Percentiles rank a stretch among this genome's conserved stretches.
Conservation (phyloP, 2,329 filamentous ascomycete species). For the Ceratocystis cubensis region DNA sequence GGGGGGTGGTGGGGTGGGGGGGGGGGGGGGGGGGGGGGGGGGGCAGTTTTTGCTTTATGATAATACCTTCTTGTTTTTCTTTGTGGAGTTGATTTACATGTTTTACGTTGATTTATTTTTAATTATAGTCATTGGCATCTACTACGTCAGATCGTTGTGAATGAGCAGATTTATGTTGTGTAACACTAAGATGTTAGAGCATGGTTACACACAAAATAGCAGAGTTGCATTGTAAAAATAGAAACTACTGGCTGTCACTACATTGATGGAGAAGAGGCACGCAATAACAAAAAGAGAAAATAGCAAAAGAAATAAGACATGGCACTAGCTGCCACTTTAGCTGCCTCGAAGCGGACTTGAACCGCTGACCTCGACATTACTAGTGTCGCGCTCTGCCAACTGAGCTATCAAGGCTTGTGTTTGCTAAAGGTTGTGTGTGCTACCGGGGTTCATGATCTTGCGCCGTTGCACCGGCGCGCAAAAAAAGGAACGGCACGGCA, state of each 20-base stretch:
- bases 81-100: not conserved
- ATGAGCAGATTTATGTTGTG: not conserved
- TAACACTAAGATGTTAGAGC: not conserved
- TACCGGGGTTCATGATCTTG: too few relatives aligned
- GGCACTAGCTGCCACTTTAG: too few relatives aligned
- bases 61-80: not conserved
- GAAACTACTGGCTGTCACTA: not conserved
- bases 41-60: not conserved
- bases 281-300: not conserved
- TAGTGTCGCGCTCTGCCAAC: not conserved
- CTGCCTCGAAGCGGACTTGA: constrained; percentile 15
- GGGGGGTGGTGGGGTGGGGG: not conserved
- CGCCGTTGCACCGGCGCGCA: too few relatives aligned
- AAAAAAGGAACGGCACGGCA: too few relatives aligned
- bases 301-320: not conserved
- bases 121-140: not conserved
- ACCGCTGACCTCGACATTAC: constrained; percentile 13
- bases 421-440: too few relatives aligned
- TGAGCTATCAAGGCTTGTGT: constrained; percentile 3
- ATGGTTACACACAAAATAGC: not conserved
- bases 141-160: too few relatives aligned
- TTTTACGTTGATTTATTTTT: not conserved
- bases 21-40: not conserved
- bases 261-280: too few relatives aligned
- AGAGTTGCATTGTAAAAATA: not conserved